Conservation (phyloP, 331 rosid genomes). For the Malus hybrid region DNA sequence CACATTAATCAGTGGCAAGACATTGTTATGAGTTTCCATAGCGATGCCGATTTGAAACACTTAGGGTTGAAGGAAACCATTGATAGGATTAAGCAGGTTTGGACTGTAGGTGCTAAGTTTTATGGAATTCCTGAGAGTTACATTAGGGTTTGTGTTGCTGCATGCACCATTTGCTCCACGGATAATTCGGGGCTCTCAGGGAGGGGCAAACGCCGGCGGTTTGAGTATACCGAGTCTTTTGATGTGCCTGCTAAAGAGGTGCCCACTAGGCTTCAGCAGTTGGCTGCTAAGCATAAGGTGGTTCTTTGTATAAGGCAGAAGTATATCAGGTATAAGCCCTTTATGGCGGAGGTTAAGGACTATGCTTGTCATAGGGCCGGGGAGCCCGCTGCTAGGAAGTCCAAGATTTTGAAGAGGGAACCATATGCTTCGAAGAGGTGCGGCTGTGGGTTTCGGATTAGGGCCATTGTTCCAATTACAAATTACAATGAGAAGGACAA, state of each 20-base stretch:
- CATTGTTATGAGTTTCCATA: constrained; percentile 71
- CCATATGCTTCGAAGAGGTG: constrained; percentile 96
- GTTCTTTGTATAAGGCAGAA: constrained; percentile 96
- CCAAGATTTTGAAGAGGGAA: constrained; percentile 83
- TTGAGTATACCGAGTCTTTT: constrained; percentile 85
- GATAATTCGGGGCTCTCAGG: constrained; percentile 36
- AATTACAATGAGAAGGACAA: constrained; percentile 96
- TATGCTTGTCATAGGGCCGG: constrained; percentile 99
- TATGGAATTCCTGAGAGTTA: constrained; percentile 95
- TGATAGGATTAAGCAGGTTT: constrained; percentile 78
- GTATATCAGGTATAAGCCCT: constrained; percentile 95
- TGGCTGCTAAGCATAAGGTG: constrained; percentile 94
- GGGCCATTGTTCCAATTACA: constrained; percentile 92
- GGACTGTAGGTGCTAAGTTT: constrained; percentile 99
- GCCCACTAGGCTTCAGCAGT: constrained; percentile 69
- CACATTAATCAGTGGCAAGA: constrained; percentile 90
- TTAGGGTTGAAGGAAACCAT: constrained; percentile 77
- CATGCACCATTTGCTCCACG: constrained; percentile 62
- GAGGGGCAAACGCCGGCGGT: constrained; percentile 72
- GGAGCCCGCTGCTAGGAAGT: constrained; percentile 78
- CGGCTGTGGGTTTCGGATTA: constrained; percentile 90
- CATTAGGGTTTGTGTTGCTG: constrained; percentile 81
- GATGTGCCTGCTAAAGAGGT: constrained; percentile 96
- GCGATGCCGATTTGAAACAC: constrained; percentile 75
- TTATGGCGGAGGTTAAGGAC: constrained; percentile 99